Evolutionary conservation across 139 green algal genomes (phyloP).

Genomic region (Chlamydomonas sp.): DNA sequence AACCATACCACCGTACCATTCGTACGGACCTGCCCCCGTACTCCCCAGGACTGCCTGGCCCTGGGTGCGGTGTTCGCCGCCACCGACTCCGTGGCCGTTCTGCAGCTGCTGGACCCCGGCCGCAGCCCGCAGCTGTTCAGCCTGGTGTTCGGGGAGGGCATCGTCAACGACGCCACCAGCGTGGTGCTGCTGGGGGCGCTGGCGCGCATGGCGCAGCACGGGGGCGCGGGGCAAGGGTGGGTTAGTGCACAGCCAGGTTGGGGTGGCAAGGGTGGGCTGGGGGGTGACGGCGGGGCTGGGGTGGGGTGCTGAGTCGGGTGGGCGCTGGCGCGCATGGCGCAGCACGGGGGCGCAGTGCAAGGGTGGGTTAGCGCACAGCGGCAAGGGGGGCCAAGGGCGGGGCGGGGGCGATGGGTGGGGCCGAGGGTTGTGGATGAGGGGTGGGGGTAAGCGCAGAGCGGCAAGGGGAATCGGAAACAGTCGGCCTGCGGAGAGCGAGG

Average conservation of each 20-base stretch:
- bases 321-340: too few species aligned
- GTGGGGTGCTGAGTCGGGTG: too few species aligned
- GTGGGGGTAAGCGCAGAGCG: too few species aligned
- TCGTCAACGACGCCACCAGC: constrained; percentile 92
- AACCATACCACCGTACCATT: too few species aligned
- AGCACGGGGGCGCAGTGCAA: too few species aligned
- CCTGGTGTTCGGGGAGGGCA: constrained; percentile 76
- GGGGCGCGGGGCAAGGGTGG: not conserved
- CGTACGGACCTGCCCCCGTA: not conserved
- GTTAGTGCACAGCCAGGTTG: constrained; percentile 8
- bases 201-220: constrained; percentile 33
- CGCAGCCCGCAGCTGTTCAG: constrained; percentile 81
- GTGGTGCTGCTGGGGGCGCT: constrained; percentile 90
- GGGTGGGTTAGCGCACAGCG: too few species aligned
- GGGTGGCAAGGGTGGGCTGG: not conserved
- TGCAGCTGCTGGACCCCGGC: constrained; percentile 78
- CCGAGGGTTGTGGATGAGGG: too few species aligned
- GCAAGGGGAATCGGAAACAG: too few species aligned
- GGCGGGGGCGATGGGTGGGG: too few species aligned
- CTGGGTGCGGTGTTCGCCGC: constrained; percentile 91
- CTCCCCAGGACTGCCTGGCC: constrained; percentile 71
- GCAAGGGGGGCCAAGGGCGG: not conserved
- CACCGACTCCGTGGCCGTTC: constrained; percentile 89
- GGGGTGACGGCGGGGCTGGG: not conserved
- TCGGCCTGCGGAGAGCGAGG: too few species aligned